Evolutionary conservation across 257 asterid genomes (phyloP), one percentile per base, ranked within the genome.

Genomic region (Fraxinus excelsior): DNA sequence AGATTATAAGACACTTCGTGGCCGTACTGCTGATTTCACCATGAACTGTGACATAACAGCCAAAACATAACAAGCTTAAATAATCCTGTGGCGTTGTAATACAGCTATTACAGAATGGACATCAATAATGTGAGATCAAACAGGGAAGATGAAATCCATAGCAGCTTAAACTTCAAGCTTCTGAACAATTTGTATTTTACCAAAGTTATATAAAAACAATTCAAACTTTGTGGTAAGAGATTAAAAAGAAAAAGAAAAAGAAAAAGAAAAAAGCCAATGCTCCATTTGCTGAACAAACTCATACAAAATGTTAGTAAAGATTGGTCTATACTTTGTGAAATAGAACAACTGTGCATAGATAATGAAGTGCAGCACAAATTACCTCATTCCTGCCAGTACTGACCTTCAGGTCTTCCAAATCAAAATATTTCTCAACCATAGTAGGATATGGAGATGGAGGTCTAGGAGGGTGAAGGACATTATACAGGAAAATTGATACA

Each of bases 391-490:
- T 79, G 69, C 90, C 86, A 53, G 92, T 71, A 74, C 88, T 84
- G 80, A 81, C 89, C 83, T 89, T 93, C 80, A 90, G 73, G 79
- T 88, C 92, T 79, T 94, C 93, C 82, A 93, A 83, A 82, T 90
- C 93, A 72, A 80, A 89, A 81, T 93, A 90, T 80, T 90, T 95
- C 76, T 93, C 98, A 67, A 79, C 77, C 82, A 87, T 90, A 38
- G 88, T 66, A 71, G 86, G 75, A 80, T 81, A 77, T 46, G 88
- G 68, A 74, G 96, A 72, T 82, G 96, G 84, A 66, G 81, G 83
- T 75, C 81, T 84, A 84, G 98, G 99, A 81, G 99, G 98, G 74
- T 80, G 97, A 77, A 95, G 98, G 76, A 93, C 93, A 80, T 90
- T 90, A 80, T 82, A 89, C 90, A 95, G 91, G 90, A 95, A 95